Conservation (phyloP, 768 basidiomycete species). For the Pleurotus eryngii region DNA sequence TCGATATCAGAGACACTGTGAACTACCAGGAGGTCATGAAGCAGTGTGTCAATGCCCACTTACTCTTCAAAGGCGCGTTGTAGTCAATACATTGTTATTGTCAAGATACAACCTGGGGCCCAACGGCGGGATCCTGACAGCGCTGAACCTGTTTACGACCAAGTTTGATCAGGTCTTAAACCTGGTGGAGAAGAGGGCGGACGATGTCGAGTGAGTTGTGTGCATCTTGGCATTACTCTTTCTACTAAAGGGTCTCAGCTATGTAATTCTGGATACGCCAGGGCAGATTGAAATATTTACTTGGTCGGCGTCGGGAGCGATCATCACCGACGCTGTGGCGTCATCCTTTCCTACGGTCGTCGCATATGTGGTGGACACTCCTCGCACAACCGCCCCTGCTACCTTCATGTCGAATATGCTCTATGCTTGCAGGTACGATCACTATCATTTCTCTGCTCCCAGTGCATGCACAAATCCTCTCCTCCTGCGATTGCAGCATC, state of each 20-base stretch:
- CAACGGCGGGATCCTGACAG: slow-evolving; percentile 96
- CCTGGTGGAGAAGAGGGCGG: slow-evolving; percentile 87
- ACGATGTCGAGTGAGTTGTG: slow-evolving; percentile 75
- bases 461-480: too few relatives aligned
- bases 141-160: slow-evolving; percentile 96
- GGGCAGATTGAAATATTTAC: slow-evolving; percentile 99
- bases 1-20: slow-evolving; percentile 96
- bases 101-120: slow-evolving; percentile 95
- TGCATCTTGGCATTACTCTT: not conserved
- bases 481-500: slow-evolving; percentile 49
- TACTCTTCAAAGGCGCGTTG: not conserved
- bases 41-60: slow-evolving; percentile 66
- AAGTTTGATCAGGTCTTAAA: slow-evolving; percentile 97
- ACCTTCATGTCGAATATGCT: slow-evolving; percentile 99
- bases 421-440: slow-evolving; percentile 87
- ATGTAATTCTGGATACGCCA: slow-evolving; percentile 94
- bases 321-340: slow-evolving; percentile 96
- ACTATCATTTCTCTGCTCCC: too few relatives aligned
- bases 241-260: slow-evolving; percentile 42
- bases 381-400: slow-evolving; percentile 88
- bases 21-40: slow-evolving; percentile 99
- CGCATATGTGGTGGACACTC: slow-evolving; percentile 97
- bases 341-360: slow-evolving; percentile 91
- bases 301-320: slow-evolving; percentile 98
- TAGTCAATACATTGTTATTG: slow-evolving; percentile 2